phyloP scores from a whole-genome alignment of 805 yeast genomes.

The Saturnispora quitensis region DNA sequence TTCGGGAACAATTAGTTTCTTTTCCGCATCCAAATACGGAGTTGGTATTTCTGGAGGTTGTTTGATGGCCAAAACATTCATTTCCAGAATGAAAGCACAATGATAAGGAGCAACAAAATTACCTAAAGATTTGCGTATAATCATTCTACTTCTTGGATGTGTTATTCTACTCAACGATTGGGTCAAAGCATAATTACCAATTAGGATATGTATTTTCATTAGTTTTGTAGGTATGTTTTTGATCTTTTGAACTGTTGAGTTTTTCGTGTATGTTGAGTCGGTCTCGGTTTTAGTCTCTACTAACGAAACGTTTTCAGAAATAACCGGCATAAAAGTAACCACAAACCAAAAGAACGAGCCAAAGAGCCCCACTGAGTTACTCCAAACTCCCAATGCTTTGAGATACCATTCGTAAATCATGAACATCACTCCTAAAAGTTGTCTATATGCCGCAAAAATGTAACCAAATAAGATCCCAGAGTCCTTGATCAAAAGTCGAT shows the following conservation, averaged over 20 bases:
- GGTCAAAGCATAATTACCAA: constrained; percentile 12
- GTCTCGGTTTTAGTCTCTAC: not conserved
- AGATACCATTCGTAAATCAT: constrained; percentile 5
- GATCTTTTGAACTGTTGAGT: not conserved
- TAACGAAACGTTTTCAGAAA: constrained; percentile 7
- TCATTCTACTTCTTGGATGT: constrained; percentile 16
- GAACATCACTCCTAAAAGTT: constrained; percentile 10
- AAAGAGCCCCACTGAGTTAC: not conserved
- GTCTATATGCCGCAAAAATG: constrained; percentile 14
- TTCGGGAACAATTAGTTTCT: constrained; percentile 31
- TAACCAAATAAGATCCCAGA: constrained; percentile 11
- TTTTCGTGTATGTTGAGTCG: not conserved
- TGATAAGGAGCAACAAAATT: constrained; percentile 24
- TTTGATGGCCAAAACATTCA: constrained; percentile 22
- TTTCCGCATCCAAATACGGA: constrained; percentile 35
- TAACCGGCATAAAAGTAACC: constrained; percentile 6
- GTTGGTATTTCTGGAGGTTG: constrained; percentile 37
- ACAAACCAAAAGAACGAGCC: constrained; percentile 16
- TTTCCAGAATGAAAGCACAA: constrained; percentile 27
- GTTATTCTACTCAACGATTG: constrained; percentile 16
- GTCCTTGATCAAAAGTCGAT: constrained; percentile 10
- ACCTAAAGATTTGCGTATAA: constrained; percentile 11
- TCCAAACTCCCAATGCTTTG: not conserved
- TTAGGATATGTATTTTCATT: constrained; percentile 12
- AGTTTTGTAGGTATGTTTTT: not conserved